Percentiles rank a stretch among this genome's conserved stretches.
Evolutionary conservation across 495 filamentous ascomycete genomes (phyloP).

Genomic region (Tuber magnatum): DNA sequence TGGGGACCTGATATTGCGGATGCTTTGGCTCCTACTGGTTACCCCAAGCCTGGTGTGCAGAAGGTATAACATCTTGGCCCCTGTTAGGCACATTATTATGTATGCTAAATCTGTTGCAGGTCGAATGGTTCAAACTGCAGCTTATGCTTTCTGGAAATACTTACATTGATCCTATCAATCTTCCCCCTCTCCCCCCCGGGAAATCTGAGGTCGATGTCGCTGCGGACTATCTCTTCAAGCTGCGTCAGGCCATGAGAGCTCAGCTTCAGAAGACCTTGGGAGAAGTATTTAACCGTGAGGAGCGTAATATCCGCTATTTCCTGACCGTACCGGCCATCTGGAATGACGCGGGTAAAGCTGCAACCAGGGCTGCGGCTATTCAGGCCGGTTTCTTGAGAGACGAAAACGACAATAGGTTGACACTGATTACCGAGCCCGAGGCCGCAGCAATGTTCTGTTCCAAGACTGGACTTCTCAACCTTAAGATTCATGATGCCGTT

Average conservation of each 20-base stretch:
- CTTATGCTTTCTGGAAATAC: slow-evolving; percentile 75
- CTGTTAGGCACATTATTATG: not conserved
- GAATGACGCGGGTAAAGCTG: slow-evolving; percentile 75
- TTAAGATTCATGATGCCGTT: slow-evolving; percentile 69
- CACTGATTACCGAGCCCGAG: slow-evolving; percentile 68
- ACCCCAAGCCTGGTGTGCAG: slow-evolving; percentile 70
- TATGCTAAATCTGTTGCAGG: slow-evolving; percentile 36
- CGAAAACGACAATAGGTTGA: slow-evolving; percentile 69
- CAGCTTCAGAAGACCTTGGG: slow-evolving; percentile 69
- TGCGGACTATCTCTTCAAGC: slow-evolving; percentile 71
- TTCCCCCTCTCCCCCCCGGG: slow-evolving; percentile 66
- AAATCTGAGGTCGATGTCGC: slow-evolving; percentile 76
- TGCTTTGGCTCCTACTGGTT: slow-evolving; percentile 68
- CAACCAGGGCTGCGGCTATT: slow-evolving; percentile 66
- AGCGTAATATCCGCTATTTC: slow-evolving; percentile 71
- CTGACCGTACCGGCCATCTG: slow-evolving; percentile 72
- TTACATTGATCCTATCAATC: slow-evolving; percentile 74
- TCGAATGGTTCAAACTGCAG: slow-evolving; percentile 79
- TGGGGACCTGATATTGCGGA: slow-evolving; percentile 78
- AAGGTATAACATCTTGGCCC: slow-evolving; percentile 44
- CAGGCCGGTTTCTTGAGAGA: slow-evolving; percentile 70
- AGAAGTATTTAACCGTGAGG: slow-evolving; percentile 69
- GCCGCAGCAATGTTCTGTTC: slow-evolving; percentile 73
- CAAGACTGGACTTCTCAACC: slow-evolving; percentile 66
- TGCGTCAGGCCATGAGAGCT: slow-evolving; percentile 68